These are phyloP conservation scores for Andrographis paniculata DNA, from an alignment of 305 asterid species.

Conservation along the genomic window DNA sequence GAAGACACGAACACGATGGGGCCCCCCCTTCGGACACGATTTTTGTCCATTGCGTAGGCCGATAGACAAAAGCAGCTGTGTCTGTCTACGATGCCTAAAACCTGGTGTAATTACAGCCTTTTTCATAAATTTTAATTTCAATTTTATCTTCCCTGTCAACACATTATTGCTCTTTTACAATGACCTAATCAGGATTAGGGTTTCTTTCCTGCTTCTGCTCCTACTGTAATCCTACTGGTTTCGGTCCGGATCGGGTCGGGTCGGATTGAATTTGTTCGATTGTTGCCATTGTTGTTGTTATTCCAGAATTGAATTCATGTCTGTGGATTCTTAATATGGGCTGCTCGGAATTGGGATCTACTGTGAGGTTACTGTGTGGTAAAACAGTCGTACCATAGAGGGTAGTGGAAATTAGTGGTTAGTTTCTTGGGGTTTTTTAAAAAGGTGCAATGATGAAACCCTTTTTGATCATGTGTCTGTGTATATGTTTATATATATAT, in stretches of 20 bases:
- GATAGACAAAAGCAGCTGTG: slow-evolving; percentile 20
- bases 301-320: not conserved
- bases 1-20: slow-evolving; percentile 30
- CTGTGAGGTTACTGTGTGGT: not conserved
- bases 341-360: not conserved
- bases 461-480: not conserved
- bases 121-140: slow-evolving; percentile 4
- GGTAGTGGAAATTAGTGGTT: too few relatives aligned
- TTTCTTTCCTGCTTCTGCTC: too few relatives aligned
- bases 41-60: slow-evolving; percentile 32
- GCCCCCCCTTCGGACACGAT: slow-evolving; percentile 16
- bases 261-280: not conserved
- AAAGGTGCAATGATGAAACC: not conserved
- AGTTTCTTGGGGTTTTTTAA: not conserved
- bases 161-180: too few relatives aligned
- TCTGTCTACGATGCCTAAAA: slow-evolving; percentile 5
- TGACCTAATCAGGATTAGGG: too few relatives aligned
- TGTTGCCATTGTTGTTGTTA: not conserved
- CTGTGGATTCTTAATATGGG: not conserved
- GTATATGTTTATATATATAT: too few relatives aligned
- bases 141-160: too few relatives aligned
- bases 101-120: slow-evolving; percentile 16
- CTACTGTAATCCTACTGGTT: too few relatives aligned
- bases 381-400: not conserved
- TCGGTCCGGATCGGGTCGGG: too few relatives aligned